Base-by-base conservation (phyloP, 371 early-diverging fungal species). In the Syncephalastrum racemosum region DNA sequence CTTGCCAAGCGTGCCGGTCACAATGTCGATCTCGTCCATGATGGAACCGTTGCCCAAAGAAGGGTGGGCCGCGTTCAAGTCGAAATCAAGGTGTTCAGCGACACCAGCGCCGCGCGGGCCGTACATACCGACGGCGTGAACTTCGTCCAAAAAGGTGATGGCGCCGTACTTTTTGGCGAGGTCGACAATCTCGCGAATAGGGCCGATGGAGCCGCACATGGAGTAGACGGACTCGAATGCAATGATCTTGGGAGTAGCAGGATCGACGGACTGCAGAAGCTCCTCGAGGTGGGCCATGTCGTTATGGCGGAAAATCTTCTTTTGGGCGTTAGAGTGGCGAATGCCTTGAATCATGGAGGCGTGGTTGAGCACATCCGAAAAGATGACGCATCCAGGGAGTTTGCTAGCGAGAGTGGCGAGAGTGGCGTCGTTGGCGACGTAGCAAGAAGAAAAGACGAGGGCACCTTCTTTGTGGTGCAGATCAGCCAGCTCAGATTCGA, bases 311-410 rank as follows among this genome's bases (percentile, higher is more conserved):
- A 96, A 98, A 54, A 98, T 88, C 62, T 85, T 83, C 83, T 97
- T 97, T 54, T 82, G 69, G 14, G 93, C 95, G 31, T 90, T 80
- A 5, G 95, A 93, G 83, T 97, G 88, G 58, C 92, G 92, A 60
- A 98, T 96, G 59, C 99, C 99, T 76, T 96, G 95, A 68, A 98
- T 98, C 98, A 98, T 98, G 18, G 97, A 97, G 20, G 99, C 99
- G 71, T 98, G 99, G 77, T 98, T 98, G 71, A 91, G 81, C 12
- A 86, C 71, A 72, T 98, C 99, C 19, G 93, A 93, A 67, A 97
- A 93, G 71, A 97, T 93, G 47, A 96, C 91, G 73, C 95, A 93
- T 45, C 87, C 88, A 53, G 97, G 97, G 67, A 98, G 70, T 66
- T 94, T 93, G 53, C 87, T 79, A 25, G 92, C 95, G 50, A 98